Evolutionary conservation across 441 rosid species (phyloP).

Genomic region (Gossypium gossypioides): DNA sequence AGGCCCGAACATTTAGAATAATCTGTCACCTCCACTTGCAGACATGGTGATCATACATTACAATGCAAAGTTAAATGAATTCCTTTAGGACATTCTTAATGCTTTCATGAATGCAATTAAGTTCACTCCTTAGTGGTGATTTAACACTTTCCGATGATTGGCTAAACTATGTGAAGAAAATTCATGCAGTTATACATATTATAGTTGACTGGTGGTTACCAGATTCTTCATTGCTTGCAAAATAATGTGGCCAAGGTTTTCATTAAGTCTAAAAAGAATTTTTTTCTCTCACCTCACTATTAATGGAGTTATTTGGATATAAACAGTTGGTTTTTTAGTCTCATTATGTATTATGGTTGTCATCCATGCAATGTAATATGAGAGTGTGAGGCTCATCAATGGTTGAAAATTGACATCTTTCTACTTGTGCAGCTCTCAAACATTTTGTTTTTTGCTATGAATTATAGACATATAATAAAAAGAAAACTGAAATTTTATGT

Average conservation of each 20-base stretch:
- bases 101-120: not conserved
- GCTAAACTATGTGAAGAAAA: not conserved
- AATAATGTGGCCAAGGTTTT: not conserved
- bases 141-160: not conserved
- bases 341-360: not conserved
- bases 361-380: not conserved
- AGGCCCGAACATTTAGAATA: not conserved
- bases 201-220: not conserved
- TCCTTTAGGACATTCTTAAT: not conserved
- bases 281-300: not conserved
- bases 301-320: not conserved
- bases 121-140: not conserved
- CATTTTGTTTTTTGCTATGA: not conserved
- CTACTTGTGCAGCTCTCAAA: not conserved
- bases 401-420: not conserved
- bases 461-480: not conserved
- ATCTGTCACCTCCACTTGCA: not conserved
- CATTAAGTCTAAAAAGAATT: not conserved
- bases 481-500: not conserved
- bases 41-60: not conserved
- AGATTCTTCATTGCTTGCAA: not conserved
- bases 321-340: not conserved
- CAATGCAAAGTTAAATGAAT: not conserved
- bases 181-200: not conserved
- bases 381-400: not conserved